Base-by-base conservation (phyloP, 192 early-diverging fungal genomes). In the Neocallimastix lanati region DNA sequence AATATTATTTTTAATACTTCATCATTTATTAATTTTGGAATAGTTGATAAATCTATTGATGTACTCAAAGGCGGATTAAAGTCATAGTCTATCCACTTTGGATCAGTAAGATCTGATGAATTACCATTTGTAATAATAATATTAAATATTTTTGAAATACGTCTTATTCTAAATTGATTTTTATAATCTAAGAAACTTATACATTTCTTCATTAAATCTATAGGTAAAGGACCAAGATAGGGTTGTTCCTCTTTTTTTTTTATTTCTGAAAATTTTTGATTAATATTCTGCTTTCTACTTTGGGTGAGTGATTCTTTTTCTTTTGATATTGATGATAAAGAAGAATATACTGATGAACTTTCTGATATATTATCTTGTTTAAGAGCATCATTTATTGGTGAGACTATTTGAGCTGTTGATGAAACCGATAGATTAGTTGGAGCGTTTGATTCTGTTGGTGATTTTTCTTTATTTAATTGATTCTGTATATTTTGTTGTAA, bases 401-500 rank as follows among this genome's bases (percentile, higher is more conserved):
- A 14, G 4, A 77, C 29, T 28, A 80, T 80, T 13, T 27, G n/a
- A 84, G 84, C 58, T 81, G 81, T 80, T 83, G 77, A 78, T 79
- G 86, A 36, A 78, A 81, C 16, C 77, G 80, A 78, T 81, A 27
- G 78, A 18, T 77, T 21, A 4, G 25, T 18, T 40, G 16, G 27
- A 12, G 58, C n/a, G 12, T 78, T 67, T 15, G 28, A 50, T 76
- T 18, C 77, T 28, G 67, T 37, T n/a, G 79, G 29, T 30, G 78
- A 78, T 36, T 79, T 33, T 30, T 78, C 36, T 29, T 78, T 40
- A 12, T 78, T 28, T 5, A 80, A 28, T 38, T 84, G 82, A 29
- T 82, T 81, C 12, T 79, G 67, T 0, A 82, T 81, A 9, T 83
- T 81, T 29, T 92, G 88, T 13, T 91, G 92, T 76, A 93, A 82